Base-by-base conservation (phyloP, 129 eudicot genomes). In the Artemisia annua region DNA sequence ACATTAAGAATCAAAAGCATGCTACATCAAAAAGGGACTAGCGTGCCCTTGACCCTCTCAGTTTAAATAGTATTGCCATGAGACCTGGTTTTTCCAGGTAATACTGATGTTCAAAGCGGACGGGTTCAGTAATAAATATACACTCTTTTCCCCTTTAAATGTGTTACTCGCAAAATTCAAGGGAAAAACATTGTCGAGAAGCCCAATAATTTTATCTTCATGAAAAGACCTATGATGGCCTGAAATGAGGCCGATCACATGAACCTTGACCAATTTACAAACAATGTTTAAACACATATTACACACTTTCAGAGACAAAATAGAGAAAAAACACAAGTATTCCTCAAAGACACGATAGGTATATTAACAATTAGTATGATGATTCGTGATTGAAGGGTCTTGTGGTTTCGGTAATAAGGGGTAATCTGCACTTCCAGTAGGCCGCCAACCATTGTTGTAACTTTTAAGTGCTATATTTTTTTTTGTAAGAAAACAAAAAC, bases 201-300 rank as follows among this genome's bases (percentile, higher is more conserved):
- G 56, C 20, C 22, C 24, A 46, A 46, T 69, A 28, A 24, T 43
- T 2, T 7, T 39, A 18, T 46, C 30, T 60, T n/a, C 60, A 59
- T 17, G 48, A 60, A 60, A 60, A 43, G 71, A 71, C 60, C 70
- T 51, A 4, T 18, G 26, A 70, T 32, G 32, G 63, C 53, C 5
- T 15, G 19, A 55, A 56, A 51, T 2, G 56, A 44, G 48, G 44
- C 48, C 48, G 44, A 39, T 63, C n/a, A 75, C 72, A 39, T 53
- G 71, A 52, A 65, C 79, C 35, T 53, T 65, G 52, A 54, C 71
- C 72, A 65, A 32, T 18, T 66, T 55, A 75, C 74, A 66, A 55
- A 75, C 66, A 49, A 67, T 75, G 48, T 0, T 11, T 66, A 75
- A 11, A 57, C 60, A 66, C 55, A 75, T 39, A 22, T 22, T 75